phyloP scores from a whole-genome alignment of 2,329 filamentous ascomycete genomes.

The Penicillium hordei region DNA sequence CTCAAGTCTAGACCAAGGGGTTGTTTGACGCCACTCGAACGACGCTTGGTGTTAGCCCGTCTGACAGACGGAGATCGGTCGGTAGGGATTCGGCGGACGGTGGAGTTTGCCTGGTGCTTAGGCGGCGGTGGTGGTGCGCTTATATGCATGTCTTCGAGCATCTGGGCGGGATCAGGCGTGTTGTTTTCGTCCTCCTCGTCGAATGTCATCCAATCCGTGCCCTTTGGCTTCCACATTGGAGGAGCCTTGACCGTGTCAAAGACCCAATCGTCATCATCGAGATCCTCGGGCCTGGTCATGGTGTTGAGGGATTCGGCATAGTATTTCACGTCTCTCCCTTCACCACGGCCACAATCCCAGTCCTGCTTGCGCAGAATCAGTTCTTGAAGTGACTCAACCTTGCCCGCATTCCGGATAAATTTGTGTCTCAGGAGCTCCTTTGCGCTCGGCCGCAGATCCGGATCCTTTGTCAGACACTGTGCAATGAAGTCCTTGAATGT shows the following conservation, averaged over 20 bases:
- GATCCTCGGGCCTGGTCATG: conserved; percentile 58
- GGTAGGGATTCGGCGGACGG: conserved; percentile 50
- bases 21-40: conserved; percentile 61
- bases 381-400: conserved; percentile 83
- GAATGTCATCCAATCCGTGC: conserved; percentile 46
- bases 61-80: conserved; percentile 44
- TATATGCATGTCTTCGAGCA: conserved; percentile 42
- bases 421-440: conserved; percentile 84
- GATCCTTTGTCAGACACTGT: conserved; percentile 88
- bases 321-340: conserved; percentile 72
- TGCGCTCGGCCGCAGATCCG: conserved; percentile 77
- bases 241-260: conserved; percentile 85
- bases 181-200: conserved; percentile 34
- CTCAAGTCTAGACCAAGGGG: conserved; percentile 87
- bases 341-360: conserved; percentile 72
- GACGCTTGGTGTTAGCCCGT: conserved; percentile 42
- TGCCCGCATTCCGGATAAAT: conserved; percentile 84
- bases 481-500: conserved; percentile 94
- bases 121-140: conserved; percentile 47
- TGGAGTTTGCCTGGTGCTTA: conserved; percentile 60
- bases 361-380: conserved; percentile 77
- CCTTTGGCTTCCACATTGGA: conserved; percentile 59
- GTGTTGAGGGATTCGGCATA: conserved; percentile 89
- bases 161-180: conserved; percentile 32
- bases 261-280: conserved; percentile 86